Conservation (phyloP, 768 basidiomycete species). For the Amanita phalloides region DNA sequence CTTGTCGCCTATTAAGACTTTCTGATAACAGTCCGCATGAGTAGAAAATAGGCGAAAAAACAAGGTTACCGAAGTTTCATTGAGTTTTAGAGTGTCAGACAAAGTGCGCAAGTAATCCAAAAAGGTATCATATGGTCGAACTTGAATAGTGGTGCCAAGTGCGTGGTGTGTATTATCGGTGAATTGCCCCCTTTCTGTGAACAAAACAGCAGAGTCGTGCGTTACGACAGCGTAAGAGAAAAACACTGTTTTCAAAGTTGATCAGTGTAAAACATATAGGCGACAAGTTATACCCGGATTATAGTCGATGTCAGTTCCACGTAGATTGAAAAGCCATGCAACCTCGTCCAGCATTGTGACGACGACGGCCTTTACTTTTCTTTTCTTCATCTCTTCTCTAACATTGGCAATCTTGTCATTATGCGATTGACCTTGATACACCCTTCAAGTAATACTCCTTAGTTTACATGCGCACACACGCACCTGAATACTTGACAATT, state of each 20-base stretch:
- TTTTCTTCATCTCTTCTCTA: slow-evolving; percentile 53
- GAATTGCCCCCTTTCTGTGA: slow-evolving; percentile 50
- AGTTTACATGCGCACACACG: slow-evolving; percentile 4
- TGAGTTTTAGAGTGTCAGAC: slow-evolving; percentile 20
- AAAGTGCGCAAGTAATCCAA: slow-evolving; percentile 52
- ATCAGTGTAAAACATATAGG: background rate
- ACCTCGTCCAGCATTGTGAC: slow-evolving; percentile 91
- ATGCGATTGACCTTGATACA: slow-evolving; percentile 41
- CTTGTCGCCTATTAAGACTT: slow-evolving; percentile 67
- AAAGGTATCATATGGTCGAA: slow-evolving; percentile 62
- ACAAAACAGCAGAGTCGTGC: slow-evolving; percentile 46
- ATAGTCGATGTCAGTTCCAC: slow-evolving; percentile 86
- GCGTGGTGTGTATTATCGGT: slow-evolving; percentile 29
- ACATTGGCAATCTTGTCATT: slow-evolving; percentile 57
- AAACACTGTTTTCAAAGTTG: slow-evolving; percentile 49
- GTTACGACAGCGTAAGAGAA: slow-evolving; percentile 85
- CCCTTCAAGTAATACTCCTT: background rate
- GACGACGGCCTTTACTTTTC: slow-evolving; percentile 61
- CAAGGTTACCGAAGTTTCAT: slow-evolving; percentile 20
- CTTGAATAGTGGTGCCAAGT: slow-evolving; percentile 49
- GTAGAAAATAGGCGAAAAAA: background rate
- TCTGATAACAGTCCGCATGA: slow-evolving; percentile 24
- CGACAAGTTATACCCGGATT: slow-evolving; percentile 40
- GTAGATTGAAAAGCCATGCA: slow-evolving; percentile 89
- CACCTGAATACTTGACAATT: slow-evolving; percentile 66